Base-by-base conservation (phyloP, 2,329 filamentous ascomycete species). In the Monilinia polystroma region DNA sequence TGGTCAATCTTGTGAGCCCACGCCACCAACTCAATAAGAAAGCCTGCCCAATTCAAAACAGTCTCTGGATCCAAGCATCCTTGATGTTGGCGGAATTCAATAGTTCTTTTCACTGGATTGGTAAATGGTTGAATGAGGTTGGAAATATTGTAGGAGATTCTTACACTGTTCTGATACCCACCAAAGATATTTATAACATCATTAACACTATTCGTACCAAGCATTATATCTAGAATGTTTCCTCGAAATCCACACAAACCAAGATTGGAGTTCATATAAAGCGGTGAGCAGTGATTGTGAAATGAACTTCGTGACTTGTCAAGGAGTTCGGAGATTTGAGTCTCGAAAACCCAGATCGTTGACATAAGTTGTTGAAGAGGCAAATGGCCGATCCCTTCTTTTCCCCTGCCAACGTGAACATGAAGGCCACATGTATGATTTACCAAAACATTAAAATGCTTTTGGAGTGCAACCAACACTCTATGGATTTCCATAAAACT, bases 331-430 rank as follows among this genome's bases (percentile, higher is more conserved):
- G 73, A 68, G n/a, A 76, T 72, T 18, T 68, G 68, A 3, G 66
- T 57, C 60, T 78, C 76, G 63, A 75, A 74, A 8, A 71, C 70
- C 57, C 72, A 70, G 18, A 71, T 60, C 20, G 74, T 60, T 4
- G 71, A 70, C 43, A 75, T 38, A 14, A 77, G 66, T 23, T 76
- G 74, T 60, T 73, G 72, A n/a, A 77, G 32, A 1, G 72, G 72
- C 6, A 52, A 18, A 18, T 73, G 52, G 2, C 67, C 51, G 16
- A 76, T 73, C 0, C 70, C 68, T 14, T 67, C 11, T 6, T 26
- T 53, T 8, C 69, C 71, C n/a, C 75, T 71, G 20, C 76, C 76
- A 43, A 77, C 66, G 58, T 77, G 76, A 23, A 77, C 72, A 55
- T 77, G 75, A 1, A 76, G 26, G 0, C 73, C 73, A 47, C 70